Evolutionary conservation across 2,329 filamentous ascomycete species (phyloP), one percentile per base, ranked within the genome.

Genomic region (Epichloe bromicola): DNA sequence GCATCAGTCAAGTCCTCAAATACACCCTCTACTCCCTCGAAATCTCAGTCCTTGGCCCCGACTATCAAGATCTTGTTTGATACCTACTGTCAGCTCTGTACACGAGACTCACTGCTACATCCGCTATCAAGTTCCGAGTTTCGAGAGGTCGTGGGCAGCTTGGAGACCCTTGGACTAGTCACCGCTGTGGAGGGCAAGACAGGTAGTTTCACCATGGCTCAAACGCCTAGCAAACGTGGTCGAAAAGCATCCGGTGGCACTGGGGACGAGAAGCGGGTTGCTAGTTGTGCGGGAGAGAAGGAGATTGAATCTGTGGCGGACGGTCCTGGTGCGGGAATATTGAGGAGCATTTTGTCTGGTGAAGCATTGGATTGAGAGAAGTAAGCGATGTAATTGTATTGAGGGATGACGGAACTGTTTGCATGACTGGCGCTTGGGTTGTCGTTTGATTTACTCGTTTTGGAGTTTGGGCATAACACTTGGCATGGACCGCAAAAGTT

Each of bases 51-150:
- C 2, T 65, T 74, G 6, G 87, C 86, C 0, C 90, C 91, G 1
- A 94, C 85, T 0, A 77, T 95, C 63, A 94, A 90, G 67, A 78
- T 79, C 50, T 72, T 97, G 5, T 97, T 88, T 65, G 85, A 88
- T 53, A 82, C 86, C 2, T 98, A 98, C 68, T 83, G 80, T 52
- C 72, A 78, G 36, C 74, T 96, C 15, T 98, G 93, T 68, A 91
- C 82, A 52, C 80, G 82, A 37, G 91, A 97, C 60, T 86, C 89
- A n/a, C 75, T 94, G 10, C 76, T 98, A 2, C 89, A 95, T 58
- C 87, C 91, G 1, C 78, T 98, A 2, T 93, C 88, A 2, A 85
- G 80, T 61, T 93, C 88, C 5, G 93, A 98, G 66, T 98, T 98
- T 67, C 82, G 89, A 52, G 93, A 98, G 67, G 90, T 98, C 5